A percentile compares a stretch with the other conserved stretches of the same genome.
Conservation (phyloP, 1,284 basidiomycete species). For the Ganoderma resinaceum region DNA sequence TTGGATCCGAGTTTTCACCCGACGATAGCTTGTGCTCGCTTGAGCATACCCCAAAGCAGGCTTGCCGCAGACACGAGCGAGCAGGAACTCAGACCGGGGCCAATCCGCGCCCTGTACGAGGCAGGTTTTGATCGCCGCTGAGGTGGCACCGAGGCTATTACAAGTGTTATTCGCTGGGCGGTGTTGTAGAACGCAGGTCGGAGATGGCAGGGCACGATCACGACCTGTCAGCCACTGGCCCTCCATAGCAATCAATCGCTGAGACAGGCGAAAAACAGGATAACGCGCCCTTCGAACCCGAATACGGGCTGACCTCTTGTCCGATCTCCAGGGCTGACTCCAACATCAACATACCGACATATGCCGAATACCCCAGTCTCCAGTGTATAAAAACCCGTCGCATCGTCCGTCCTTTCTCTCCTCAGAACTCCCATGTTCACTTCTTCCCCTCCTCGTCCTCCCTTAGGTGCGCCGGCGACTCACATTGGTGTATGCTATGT, state of each 20-base stretch:
- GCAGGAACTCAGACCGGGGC: not conserved
- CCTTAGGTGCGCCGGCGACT: not conserved
- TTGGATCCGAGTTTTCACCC: too few species aligned
- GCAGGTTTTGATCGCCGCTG: not conserved
- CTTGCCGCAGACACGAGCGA: too few species aligned
- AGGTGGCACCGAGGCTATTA: not conserved
- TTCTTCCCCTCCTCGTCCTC: not conserved
- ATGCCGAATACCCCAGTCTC: not conserved
- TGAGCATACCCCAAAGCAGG: too few species aligned
- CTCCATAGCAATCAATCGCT: not conserved
- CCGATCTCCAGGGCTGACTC: not conserved
- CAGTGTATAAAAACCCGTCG: not conserved
- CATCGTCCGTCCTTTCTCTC: conserved; percentile 2
- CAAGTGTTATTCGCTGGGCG: not conserved
- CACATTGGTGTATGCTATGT: not conserved
- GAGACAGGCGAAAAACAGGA: not conserved
- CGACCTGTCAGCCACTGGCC: not conserved
- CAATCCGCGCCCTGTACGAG: not conserved
- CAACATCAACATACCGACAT: not conserved
- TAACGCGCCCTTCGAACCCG: not conserved
- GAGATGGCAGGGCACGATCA: not conserved
- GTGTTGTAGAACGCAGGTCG: not conserved
- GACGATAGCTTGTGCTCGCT: too few species aligned
- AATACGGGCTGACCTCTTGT: not conserved
- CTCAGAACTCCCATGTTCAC: conserved; percentile 16